Conservation (phyloP, 805 yeast species). For the Ogataea angusta region DNA sequence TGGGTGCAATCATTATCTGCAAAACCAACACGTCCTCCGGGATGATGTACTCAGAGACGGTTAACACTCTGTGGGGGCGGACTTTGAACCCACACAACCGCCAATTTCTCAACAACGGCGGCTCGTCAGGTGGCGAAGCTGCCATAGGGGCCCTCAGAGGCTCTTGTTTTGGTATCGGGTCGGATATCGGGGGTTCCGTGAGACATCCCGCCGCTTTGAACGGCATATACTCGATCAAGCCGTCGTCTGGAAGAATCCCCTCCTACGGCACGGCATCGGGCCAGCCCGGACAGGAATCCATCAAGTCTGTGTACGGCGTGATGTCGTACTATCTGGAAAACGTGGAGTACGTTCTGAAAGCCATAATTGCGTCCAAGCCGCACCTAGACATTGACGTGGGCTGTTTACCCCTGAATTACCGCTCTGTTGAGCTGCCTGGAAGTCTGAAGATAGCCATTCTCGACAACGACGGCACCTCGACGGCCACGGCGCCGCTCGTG, state of each 20-base stretch:
- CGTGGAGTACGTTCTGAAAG: conserved; percentile 46
- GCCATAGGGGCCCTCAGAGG: conserved; percentile 55
- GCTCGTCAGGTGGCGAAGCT: conserved; percentile 67
- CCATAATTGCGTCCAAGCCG: conserved; percentile 33
- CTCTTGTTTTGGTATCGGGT: conserved; percentile 57
- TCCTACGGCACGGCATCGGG: conserved; percentile 38
- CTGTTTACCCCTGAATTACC: conserved; percentile 9
- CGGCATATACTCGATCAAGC: conserved; percentile 54
- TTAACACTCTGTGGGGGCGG: conserved; percentile 48
- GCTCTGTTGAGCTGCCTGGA: conserved; percentile 5
- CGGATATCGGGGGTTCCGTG: conserved; percentile 39
- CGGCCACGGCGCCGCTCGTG: conserved; percentile 48
- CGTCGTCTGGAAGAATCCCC: conserved; percentile 37
- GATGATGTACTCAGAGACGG: conserved; percentile 58
- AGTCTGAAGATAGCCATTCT: conserved; percentile 42
- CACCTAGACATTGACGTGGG: conserved; percentile 36
- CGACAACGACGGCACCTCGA: conserved; percentile 40
- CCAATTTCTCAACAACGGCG: conserved; percentile 50
- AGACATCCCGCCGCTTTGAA: conserved; percentile 59
- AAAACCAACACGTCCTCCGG: conserved; percentile 59
- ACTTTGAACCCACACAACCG: conserved; percentile 51
- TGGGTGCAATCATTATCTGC: conserved; percentile 53
- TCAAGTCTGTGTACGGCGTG: conserved; percentile 58
- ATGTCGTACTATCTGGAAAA: conserved; percentile 48
- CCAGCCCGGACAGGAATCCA: conserved; percentile 49